Conservation (phyloP, 2,329 filamentous ascomycete genomes). For the Lithohypha guttulata region DNA sequence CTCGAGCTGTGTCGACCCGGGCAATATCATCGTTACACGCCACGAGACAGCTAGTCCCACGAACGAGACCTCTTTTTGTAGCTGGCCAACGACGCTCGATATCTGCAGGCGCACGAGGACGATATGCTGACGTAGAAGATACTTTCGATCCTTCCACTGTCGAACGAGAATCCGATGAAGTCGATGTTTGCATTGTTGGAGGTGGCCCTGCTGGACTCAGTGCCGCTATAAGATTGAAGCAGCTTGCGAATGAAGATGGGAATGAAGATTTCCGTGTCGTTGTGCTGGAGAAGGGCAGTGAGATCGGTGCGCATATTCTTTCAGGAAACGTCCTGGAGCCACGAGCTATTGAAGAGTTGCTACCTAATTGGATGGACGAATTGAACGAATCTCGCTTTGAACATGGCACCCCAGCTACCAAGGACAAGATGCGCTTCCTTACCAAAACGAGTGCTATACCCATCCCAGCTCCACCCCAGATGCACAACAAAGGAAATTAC, state of each 20-base stretch:
- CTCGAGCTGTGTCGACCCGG: background rate
- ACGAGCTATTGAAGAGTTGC: constrained; percentile 72
- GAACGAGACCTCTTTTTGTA: constrained; percentile 31
- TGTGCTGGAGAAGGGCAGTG: constrained; percentile 86
- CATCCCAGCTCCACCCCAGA: constrained; percentile 83
- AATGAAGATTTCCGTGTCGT: constrained; percentile 94
- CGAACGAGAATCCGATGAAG: constrained; percentile 83
- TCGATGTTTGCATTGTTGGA: constrained; percentile 94
- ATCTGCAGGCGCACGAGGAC: constrained; percentile 33
- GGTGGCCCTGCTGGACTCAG: constrained; percentile 84
- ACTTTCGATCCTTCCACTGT: constrained; percentile 55
- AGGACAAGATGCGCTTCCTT: constrained; percentile 86
- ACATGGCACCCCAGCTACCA: constrained; percentile 69
- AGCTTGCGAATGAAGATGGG: constrained; percentile 84
- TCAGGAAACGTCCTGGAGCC: constrained; percentile 94
- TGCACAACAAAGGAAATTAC: constrained; percentile 97
- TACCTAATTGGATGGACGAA: constrained; percentile 88
- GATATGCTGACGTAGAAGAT: constrained; percentile 35
- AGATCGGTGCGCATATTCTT: constrained; percentile 87
- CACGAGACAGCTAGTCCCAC: background rate
- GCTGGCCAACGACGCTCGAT: constrained; percentile 32
- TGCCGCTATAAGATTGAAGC: constrained; percentile 88
- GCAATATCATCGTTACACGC: background rate
- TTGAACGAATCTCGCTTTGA: constrained; percentile 81
- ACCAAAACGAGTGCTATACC: constrained; percentile 70